Percentiles rank a stretch among this genome's conserved stretches.
These are phyloP conservation scores for Coprinopsis marcescibilis DNA, from an alignment of 768 basidiomycete genomes.

Conservation along the genomic window DNA sequence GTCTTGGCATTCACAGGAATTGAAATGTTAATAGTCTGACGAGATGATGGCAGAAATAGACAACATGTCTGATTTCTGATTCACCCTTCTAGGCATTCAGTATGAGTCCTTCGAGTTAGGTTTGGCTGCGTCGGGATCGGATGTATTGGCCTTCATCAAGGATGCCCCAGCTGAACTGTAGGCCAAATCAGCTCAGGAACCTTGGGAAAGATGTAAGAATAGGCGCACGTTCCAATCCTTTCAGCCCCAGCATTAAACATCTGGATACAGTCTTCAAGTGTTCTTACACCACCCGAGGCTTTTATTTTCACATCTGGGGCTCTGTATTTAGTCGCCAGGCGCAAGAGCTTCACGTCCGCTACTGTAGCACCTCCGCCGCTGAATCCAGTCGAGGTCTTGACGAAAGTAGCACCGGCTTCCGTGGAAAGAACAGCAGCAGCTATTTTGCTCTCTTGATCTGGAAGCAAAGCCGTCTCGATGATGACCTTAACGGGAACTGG, in stretches of 20 bases:
- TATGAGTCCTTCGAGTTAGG: neutral
- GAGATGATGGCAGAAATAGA: too few relatives aligned
- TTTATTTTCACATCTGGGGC: conserved; percentile 41
- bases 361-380: conserved; percentile 39
- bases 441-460: conserved; percentile 36
- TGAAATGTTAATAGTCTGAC: too few relatives aligned
- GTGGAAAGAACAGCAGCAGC: conserved; percentile 41
- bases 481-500: conserved; percentile 43
- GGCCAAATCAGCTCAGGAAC: neutral
- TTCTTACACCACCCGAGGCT: conserved; percentile 46
- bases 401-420: conserved; percentile 45
- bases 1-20: too few relatives aligned
- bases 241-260: conserved; percentile 47
- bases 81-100: neutral
- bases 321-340: conserved; percentile 24
- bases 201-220: neutral
- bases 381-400: conserved; percentile 54
- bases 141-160: neutral
- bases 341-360: conserved; percentile 42
- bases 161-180: too few relatives aligned
- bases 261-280: conserved; percentile 38
- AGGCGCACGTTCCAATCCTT: conserved; percentile 47
- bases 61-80: too few relatives aligned
- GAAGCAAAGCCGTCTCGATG: conserved; percentile 44
- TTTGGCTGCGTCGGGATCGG: neutral